Evolutionary conservation across 2,329 filamentous ascomycete genomes (phyloP), one percentile per base, ranked within the genome.

Genomic region (Huntiella bhutanensis): DNA sequence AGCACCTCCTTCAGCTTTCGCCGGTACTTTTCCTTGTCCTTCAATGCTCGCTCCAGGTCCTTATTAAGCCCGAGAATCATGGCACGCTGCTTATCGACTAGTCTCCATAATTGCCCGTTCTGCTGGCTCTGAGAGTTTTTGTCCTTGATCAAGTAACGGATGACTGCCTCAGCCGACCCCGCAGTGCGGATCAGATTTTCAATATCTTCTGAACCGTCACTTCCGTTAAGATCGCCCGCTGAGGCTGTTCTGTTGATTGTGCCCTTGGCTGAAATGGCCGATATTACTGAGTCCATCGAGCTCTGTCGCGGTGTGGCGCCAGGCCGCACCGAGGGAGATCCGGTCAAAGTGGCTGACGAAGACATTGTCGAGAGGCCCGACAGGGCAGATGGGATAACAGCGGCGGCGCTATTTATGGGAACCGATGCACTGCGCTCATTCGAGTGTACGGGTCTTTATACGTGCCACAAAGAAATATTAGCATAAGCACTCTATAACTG

Each of bases 1-100:
- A 77, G 60, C 6, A 74, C 61, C 47, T 96, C 87, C 61, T 93
- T 94, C 38, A 93, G 60, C 61, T 91, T 94, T 60, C 80, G 87
- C 55, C 83, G 77, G 58, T 96, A 96, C 55, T 81, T 80, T 53
- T 96, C 88, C 62, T 95, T 95, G 54, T 96, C 91, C 59, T 93
- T 93, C 52, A 94, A 62, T 1, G 87, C 78, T 45, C 83, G 76
- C 61, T 96, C 88, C 10, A 98, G 67, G 58, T 98, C 91, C 60
- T 91, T 93, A 58, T 96, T 95, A 52, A 98, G 69, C 5, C 87
- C 88, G 15, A 94, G 63, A 46, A 98, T 86, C 77, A 98, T 87
- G 12, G 85, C 77, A 51, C 88, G 73, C 61, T 98, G 91, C 65
- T 98, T 96, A 60, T 96, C 88, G 43, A 98, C 86, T 41, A 98